Evolutionary conservation across 1,139 yeast species (phyloP).

Genomic region (Protomyces inouyei): DNA sequence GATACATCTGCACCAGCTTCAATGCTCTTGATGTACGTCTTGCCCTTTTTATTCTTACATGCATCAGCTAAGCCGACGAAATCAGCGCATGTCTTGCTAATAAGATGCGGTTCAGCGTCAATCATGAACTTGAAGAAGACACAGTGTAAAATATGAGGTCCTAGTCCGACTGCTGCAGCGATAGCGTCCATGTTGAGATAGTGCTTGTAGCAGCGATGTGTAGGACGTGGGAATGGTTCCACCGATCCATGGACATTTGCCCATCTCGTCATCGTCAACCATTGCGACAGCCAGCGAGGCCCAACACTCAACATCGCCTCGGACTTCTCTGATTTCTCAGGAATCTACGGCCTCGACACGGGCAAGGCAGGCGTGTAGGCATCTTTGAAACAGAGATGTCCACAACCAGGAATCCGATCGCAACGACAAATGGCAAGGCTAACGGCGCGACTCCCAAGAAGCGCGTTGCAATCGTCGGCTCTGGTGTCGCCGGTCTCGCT

Average conservation of each 20-base stretch:
- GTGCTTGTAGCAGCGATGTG: not conserved
- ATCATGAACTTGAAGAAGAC: conserved; percentile 12
- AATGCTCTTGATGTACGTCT: conserved; percentile 14
- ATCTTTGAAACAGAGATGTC: not conserved
- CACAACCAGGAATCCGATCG: not conserved
- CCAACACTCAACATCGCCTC: not conserved
- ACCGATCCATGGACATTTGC: not conserved
- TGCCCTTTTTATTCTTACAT: conserved; percentile 10
- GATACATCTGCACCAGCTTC: conserved; percentile 17
- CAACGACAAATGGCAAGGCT: not conserved
- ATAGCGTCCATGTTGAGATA: not conserved
- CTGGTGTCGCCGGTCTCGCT: conserved; percentile 29
- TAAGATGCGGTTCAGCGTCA: conserved; percentile 8
- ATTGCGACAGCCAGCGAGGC: not conserved
- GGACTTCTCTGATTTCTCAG: not conserved
- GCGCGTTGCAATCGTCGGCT: conserved; percentile 28
- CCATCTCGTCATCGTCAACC: not conserved
- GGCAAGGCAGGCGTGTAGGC: too few species aligned
- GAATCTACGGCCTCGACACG: too few species aligned
- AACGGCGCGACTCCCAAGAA: not conserved
- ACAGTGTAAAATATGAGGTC: conserved; percentile 8
- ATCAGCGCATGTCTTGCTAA: conserved; percentile 7
- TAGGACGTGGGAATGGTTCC: not conserved
- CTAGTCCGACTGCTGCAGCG: not conserved
- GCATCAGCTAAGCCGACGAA: conserved; percentile 2